Conservation (phyloP, 306 rosid species). For the Gillenia trifoliata region DNA sequence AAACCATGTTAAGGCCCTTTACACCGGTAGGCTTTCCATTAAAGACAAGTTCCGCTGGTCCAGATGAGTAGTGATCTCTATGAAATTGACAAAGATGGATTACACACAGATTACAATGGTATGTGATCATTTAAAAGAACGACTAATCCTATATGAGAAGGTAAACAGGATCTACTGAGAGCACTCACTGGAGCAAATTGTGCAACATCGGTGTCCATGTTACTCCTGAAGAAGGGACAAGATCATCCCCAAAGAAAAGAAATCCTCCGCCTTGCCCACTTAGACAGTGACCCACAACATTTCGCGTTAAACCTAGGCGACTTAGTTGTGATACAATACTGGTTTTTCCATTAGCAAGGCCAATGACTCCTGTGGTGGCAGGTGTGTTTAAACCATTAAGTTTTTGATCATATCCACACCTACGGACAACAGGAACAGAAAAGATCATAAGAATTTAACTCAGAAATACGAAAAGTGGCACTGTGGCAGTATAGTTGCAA, state of each 20-base stretch:
- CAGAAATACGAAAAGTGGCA: neutral
- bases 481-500: neutral
- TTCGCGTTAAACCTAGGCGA: slow-evolving; percentile 31
- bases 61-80: slow-evolving; percentile 52
- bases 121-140: neutral
- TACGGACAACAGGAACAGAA: slow-evolving; percentile 20
- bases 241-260: slow-evolving; percentile 62
- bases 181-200: slow-evolving; percentile 39
- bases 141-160: slow-evolving; percentile 7
- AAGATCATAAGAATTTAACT: neutral
- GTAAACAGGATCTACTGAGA: neutral
- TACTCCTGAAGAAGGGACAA: slow-evolving; percentile 48
- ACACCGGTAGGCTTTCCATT: slow-evolving; percentile 44
- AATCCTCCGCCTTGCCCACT: slow-evolving; percentile 61
- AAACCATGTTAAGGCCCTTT: slow-evolving; percentile 45
- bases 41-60: slow-evolving; percentile 65
- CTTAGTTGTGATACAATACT: slow-evolving; percentile 54
- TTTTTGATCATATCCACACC: slow-evolving; percentile 72
- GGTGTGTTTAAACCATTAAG: slow-evolving; percentile 22
- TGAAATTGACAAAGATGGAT: slow-evolving; percentile 1
- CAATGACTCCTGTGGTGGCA: slow-evolving; percentile 65
- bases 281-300: slow-evolving; percentile 68
- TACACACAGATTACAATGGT: neutral
- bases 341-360: slow-evolving; percentile 60
- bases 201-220: slow-evolving; percentile 50